These are phyloP conservation scores for Cyclotella choctawhatcheeana DNA, from an alignment of 108 stramenopile genomes.

Conservation along the genomic window DNA sequence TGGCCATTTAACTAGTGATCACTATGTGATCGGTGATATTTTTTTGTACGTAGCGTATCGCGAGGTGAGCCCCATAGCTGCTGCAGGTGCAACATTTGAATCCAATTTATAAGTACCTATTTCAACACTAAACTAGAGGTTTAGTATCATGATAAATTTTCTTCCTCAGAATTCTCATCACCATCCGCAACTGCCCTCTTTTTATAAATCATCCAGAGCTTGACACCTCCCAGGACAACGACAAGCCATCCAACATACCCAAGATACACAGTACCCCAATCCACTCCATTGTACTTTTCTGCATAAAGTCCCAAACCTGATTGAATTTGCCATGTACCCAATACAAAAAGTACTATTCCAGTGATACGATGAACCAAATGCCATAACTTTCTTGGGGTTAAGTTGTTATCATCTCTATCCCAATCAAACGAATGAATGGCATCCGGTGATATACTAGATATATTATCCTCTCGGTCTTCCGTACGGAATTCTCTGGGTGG, in stretches of 20 bases:
- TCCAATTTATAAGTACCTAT: too few relatives aligned
- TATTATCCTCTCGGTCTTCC: conserved; percentile 16
- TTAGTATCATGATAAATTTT: too few relatives aligned
- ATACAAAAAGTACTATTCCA: conserved; percentile 25
- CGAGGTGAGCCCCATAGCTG: too few relatives aligned
- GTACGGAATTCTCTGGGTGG: conserved; percentile 45
- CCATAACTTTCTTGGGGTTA: conserved; percentile 53
- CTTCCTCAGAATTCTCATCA: too few relatives aligned
- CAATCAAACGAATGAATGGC: conserved; percentile 10
- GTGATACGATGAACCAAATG: conserved; percentile 43
- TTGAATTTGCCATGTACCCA: conserved; percentile 61
- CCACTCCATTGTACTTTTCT: conserved; percentile 3
- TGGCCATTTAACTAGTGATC: too few relatives aligned
- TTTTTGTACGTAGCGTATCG: too few relatives aligned
- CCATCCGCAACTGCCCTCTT: too few relatives aligned
- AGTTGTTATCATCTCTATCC: conserved; percentile 4
- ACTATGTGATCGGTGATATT: too few relatives aligned
- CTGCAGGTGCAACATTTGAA: too few relatives aligned
- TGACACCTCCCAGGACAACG: conserved; percentile 16
- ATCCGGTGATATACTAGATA: too few relatives aligned
- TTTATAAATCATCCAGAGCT: conserved; percentile 33
- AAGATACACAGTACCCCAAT: conserved; percentile 28
- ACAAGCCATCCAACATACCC: conserved; percentile 35
- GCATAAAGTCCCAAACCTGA: conserved; percentile 54
- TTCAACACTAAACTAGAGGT: too few relatives aligned